These are phyloP conservation scores for Clitocybe nebularis DNA, from an alignment of 1,284 basidiomycete species.

Conservation along the genomic window DNA sequence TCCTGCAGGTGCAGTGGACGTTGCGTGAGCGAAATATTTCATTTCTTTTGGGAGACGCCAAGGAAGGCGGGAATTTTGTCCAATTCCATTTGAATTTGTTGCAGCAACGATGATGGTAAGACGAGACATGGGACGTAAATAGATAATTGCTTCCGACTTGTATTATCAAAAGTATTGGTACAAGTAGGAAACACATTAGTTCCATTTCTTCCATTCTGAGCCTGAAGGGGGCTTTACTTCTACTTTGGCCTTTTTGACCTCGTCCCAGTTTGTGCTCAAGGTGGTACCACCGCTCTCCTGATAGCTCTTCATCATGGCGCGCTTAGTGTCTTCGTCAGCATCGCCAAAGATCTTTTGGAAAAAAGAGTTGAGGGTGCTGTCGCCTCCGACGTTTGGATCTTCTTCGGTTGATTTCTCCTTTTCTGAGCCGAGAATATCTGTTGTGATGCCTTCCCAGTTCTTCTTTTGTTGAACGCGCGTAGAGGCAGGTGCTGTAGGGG, in stretches of 20 bases:
- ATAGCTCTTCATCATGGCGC: constrained; percentile 97
- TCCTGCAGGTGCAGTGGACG: constrained; percentile 55
- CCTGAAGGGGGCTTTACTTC: constrained; percentile 80
- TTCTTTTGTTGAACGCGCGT: constrained; percentile 44
- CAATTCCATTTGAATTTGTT: constrained; percentile 86
- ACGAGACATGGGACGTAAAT: constrained; percentile 36
- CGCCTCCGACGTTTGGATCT: constrained; percentile 82
- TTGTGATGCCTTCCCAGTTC: constrained; percentile 83
- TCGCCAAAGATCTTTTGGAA: constrained; percentile 84
- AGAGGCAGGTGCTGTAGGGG: constrained; percentile 29
- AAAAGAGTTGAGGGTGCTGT: constrained; percentile 71
- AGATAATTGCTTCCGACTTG: background rate
- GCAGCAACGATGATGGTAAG: constrained; percentile 94
- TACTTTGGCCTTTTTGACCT: constrained; percentile 67
- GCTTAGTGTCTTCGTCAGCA: constrained; percentile 83
- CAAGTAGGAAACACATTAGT: constrained; percentile 29
- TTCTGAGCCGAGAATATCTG: constrained; percentile 57
- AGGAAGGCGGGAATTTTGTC: constrained; percentile 72
- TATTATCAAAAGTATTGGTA: too few relatives aligned
- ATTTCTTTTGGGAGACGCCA: constrained; percentile 92
- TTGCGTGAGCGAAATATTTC: constrained; percentile 88
- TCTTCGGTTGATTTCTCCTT: constrained; percentile 61
- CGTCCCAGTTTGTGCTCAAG: constrained; percentile 91
- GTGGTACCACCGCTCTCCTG: constrained; percentile 89
- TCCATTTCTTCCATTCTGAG: constrained; percentile 79